Evolutionary conservation across 805 yeast genomes (phyloP).

Genomic region (Saccharomycopsis javanensis): DNA sequence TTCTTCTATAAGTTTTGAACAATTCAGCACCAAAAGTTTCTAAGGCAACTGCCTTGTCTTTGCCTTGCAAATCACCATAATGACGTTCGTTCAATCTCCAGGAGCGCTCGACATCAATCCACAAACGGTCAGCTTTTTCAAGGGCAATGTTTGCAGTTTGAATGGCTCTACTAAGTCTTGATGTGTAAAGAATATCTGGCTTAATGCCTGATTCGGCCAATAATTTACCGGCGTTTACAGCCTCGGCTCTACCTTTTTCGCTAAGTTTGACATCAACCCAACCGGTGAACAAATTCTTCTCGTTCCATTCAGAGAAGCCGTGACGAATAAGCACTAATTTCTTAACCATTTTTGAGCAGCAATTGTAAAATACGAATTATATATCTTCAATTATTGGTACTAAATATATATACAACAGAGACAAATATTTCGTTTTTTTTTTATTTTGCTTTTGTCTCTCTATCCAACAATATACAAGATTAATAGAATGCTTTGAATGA

Average conservation of each 20-base stretch:
- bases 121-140: conserved; percentile 78
- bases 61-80: conserved; percentile 97
- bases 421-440: too few species aligned
- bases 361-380: too few species aligned
- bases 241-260: conserved; percentile 80
- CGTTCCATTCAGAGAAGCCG: conserved; percentile 99
- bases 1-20: conserved; percentile 96
- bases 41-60: conserved; percentile 91
- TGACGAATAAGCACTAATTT: conserved; percentile 91
- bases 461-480: too few species aligned
- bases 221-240: conserved; percentile 86
- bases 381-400: too few species aligned
- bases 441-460: too few species aligned
- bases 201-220: conserved; percentile 75
- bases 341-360: conserved; percentile 20
- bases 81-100: conserved; percentile 99
- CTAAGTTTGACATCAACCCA: conserved; percentile 94
- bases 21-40: conserved; percentile 82
- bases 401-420: too few species aligned
- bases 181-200: conserved; percentile 87
- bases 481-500: too few species aligned
- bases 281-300: conserved; percentile 95
- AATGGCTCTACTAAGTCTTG: conserved; percentile 87
- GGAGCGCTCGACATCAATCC: conserved; percentile 85
- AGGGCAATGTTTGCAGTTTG: conserved; percentile 95